These are phyloP conservation scores for Hammondia hammondi DNA, from an alignment of 169 alveolate genomes.

Conservation along the genomic window DNA sequence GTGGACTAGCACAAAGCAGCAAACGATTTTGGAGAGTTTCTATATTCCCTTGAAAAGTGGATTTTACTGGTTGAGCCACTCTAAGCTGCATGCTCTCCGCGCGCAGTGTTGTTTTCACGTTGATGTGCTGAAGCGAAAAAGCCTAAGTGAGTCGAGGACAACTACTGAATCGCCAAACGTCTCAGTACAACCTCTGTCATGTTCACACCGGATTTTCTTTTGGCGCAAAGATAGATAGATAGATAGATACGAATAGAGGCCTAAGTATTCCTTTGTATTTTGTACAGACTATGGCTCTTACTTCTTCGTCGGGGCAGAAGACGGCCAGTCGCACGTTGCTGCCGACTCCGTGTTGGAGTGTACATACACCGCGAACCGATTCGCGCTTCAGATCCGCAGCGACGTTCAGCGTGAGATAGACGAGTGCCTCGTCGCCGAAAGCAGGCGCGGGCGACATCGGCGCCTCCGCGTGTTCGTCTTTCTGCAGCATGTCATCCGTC, in stretches of 20 bases:
- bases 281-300: neutral
- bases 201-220: too few species aligned
- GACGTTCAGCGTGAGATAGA: slow-evolving; percentile 16
- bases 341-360: slow-evolving; percentile 60
- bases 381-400: slow-evolving; percentile 64
- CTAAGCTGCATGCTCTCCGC: too few species aligned
- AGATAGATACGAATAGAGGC: neutral
- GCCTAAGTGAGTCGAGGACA: too few species aligned
- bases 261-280: neutral
- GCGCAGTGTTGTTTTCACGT: too few species aligned
- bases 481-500: neutral
- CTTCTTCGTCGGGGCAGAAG: slow-evolving; percentile 69
- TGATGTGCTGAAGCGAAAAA: too few species aligned
- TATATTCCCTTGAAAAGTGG: too few species aligned
- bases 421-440: neutral
- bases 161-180: too few species aligned
- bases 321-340: slow-evolving; percentile 57
- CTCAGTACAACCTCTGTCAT: too few species aligned
- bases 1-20: too few species aligned
- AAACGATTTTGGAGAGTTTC: too few species aligned
- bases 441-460: neutral
- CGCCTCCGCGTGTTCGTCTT: neutral
- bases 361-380: slow-evolving; percentile 68
- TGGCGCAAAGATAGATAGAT: too few species aligned
- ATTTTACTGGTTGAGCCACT: too few species aligned